Conservation (phyloP, 768 basidiomycete species). For the Serendipita indica region DNA sequence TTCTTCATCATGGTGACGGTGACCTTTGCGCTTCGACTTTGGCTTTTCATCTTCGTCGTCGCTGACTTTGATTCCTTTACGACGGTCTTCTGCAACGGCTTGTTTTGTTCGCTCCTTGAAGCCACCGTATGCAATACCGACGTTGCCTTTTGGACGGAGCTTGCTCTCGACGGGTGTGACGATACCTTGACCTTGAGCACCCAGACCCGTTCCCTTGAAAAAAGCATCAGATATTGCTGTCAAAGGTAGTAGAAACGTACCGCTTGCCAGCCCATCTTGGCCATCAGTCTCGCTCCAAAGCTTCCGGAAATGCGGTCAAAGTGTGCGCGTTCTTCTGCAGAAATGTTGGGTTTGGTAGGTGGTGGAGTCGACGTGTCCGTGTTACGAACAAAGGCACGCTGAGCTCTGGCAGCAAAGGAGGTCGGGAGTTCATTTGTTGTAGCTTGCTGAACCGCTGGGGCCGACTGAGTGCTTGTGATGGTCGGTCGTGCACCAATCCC, state of each 20-base stretch:
- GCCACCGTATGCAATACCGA: conserved; percentile 77
- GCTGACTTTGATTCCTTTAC: conserved; percentile 42
- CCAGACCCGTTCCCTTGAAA: conserved; percentile 45
- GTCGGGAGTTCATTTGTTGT: conserved; percentile 23
- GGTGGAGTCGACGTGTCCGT: conserved; percentile 27
- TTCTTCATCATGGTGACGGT: conserved; percentile 37
- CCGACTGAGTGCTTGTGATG: conserved; percentile 27
- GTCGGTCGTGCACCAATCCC: conserved; percentile 18
- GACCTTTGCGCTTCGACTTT: conserved; percentile 29
- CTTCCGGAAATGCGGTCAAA: conserved; percentile 63
- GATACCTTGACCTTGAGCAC: conserved; percentile 61
- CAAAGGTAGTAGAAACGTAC: conserved; percentile 24
- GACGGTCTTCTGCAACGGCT: conserved; percentile 60
- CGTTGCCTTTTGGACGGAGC: conserved; percentile 57
- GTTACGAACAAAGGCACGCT: conserved; percentile 10
- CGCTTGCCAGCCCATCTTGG: conserved; percentile 90
- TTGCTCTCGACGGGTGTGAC: conserved; percentile 79
- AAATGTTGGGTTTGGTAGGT: conserved; percentile 34
- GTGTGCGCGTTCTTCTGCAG: conserved; percentile 55
- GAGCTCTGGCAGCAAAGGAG: conserved; percentile 15
- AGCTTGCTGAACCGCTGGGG: conserved; percentile 13
- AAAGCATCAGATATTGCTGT: not conserved
- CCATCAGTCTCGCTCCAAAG: conserved; percentile 79
- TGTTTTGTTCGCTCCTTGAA: conserved; percentile 83
- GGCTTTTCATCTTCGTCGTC: conserved; percentile 50